Evolutionary conservation across 768 basidiomycete species (phyloP).

Genomic region (Tephrocybe rancida): DNA sequence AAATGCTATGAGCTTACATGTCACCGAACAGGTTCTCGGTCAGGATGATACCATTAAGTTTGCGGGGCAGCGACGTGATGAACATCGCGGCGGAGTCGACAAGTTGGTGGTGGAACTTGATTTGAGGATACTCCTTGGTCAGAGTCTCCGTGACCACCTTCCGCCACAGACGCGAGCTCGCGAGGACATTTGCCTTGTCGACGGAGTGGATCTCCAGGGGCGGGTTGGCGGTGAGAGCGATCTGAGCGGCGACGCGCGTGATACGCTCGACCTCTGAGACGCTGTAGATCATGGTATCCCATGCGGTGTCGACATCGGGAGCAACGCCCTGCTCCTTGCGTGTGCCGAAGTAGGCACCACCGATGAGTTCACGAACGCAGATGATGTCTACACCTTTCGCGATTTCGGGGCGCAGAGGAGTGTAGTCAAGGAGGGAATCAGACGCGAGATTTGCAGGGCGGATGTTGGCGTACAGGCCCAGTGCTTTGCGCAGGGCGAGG

Average conservation of each 20-base stretch:
- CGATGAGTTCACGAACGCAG: constrained; percentile 94
- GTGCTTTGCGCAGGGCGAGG: constrained; percentile 83
- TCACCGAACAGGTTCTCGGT: constrained; percentile 98
- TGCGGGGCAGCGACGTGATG: constrained; percentile 85
- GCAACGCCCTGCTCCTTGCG: constrained; percentile 83
- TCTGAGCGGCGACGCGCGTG: constrained; percentile 92
- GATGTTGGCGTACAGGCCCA: constrained; percentile 98
- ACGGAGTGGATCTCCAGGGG: constrained; percentile 90
- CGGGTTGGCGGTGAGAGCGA: constrained; percentile 81
- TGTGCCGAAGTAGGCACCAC: constrained; percentile 93
- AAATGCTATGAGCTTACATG: constrained; percentile 64
- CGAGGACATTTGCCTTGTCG: constrained; percentile 99
- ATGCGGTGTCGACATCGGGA: constrained; percentile 70
- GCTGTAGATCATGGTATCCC: constrained; percentile 94
- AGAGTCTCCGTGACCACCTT: constrained; percentile 89
- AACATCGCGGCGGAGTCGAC: constrained; percentile 98
- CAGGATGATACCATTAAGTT: constrained; percentile 92
- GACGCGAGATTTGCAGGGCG: constrained; percentile 95
- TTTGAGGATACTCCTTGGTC: constrained; percentile 82
- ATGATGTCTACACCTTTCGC: constrained; percentile 89
- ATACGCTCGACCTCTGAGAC: constrained; percentile 91
- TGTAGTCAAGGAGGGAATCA: constrained; percentile 82
- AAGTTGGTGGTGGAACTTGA: constrained; percentile 87
- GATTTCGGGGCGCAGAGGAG: constrained; percentile 85
- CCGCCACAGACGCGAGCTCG: constrained; percentile 92